Evolutionary conservation across 345 rosid species (phyloP), one percentile per base, ranked within the genome.

Genomic region (Trapa bicornis): DNA sequence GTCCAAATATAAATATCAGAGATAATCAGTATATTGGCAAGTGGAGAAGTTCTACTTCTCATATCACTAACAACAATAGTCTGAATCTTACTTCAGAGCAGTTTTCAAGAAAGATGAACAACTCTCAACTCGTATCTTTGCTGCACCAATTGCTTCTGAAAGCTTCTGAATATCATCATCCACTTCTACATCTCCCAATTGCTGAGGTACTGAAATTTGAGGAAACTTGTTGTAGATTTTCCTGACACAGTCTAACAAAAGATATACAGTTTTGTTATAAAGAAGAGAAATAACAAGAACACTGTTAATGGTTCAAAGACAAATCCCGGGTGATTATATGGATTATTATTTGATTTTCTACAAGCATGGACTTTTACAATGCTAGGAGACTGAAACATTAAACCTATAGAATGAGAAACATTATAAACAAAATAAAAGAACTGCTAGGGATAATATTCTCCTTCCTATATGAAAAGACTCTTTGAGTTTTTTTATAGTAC

Each of bases 71-170:
- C 39, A 50, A 0, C 4, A 47, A 71, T 76, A 13, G 45, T 54
- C 0, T 29, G 37, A 35, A 53, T 72, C 89, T 83, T 74, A 94
- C 97, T 72, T 94, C 47, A 89, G 77, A 73, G 99, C 96, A 78
- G 91, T 89, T 85, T 76, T 89, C 80, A 94, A 76, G 82, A 87
- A 91, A 3, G 99, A 82, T 64, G 87, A 73, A 81, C 96, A 86
- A 69, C 88, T 76, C 36, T 94, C 93, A 1, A 91, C 91, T 22
- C 90, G 89, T 56, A 80, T 80, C 83, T 93, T 91, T 65, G 99
- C 96, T 57, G 84, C 96, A 29, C 86, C 92, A 60, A 94, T 86
- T 71, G 93, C 88, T 80, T 89, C 96, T 22, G 85, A 65, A 73
- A 94, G 88, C 75, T 87, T 72, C 64, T 89, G 93, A 57, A 89